Base-by-base conservation (phyloP, 169 alveolate species). In the Plasmodium cynomolgi region DNA sequence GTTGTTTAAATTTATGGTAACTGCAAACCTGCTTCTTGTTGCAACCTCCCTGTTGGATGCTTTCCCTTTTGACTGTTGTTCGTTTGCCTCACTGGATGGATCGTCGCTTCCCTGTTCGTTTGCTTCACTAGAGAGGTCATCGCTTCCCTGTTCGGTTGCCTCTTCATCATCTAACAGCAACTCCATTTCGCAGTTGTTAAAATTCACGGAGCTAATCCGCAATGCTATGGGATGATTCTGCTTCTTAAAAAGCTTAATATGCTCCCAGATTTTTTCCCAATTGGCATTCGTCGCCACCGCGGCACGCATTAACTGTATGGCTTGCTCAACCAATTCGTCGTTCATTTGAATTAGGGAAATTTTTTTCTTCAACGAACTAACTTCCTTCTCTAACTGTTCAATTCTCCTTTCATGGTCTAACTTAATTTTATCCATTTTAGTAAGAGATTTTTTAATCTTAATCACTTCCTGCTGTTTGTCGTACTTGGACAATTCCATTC, bases 181-280 rank as follows among this genome's bases (percentile, higher is more conserved):
- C 58, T 91, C 96, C 5, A 97, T 94, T 62, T 82, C 92, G 39
- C 96, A 95, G 80, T 97, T 95, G 54, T 97, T 97, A 50, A 96
- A 96, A 85, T 98, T 95, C 44, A 98, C 95, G 6, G 97, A 96
- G 31, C 96, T 95, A 29, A 98, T 98, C 56, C 96, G 83, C 72
- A 91, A 83, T 33, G 99, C 99, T 44, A 98, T 91, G 11, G 98
- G 98, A 86, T 98, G 99, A 47, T 97, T 97, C 15, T 95, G 93
- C 81, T 97, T 96, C 84, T 97, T 97, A 93, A 97, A 99, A 23
- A 97, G 97, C 54, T 97, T 96, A 11, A 98, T 95, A 96, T 98
- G 98, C 84, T 98, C 98, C 95, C 93, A 83, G 20, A 98, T 98
- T 80, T 98, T 98, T 34, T 95, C 97, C 99, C 99, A 98, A 33